Base-by-base conservation (phyloP, 2,329 filamentous ascomycete species). In the Penicillium fuscoglaucum region DNA sequence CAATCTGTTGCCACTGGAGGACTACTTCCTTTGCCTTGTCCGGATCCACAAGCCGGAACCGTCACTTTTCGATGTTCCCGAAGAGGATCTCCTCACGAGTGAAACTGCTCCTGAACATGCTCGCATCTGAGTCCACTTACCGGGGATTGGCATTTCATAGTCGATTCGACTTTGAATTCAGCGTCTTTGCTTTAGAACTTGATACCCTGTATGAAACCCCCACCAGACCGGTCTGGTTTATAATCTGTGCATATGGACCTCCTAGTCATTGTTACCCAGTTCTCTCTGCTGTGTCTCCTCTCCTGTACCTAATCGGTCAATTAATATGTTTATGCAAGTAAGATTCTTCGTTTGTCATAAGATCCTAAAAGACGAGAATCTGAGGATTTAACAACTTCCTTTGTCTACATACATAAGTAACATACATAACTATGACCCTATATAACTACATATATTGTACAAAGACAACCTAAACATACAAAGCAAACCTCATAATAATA, bases 1-100 rank as follows among this genome's bases (percentile, higher is more conserved):
- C 54, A 90, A 90, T 70, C 71, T 90, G 55, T 74, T 88, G 33
- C 80, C 84, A 1, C 31, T 90, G 17, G 88, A 90, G 70, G 88
- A 90, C 66, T 89, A 86, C 68, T 88, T 90, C 69, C 74, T 90
- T 37, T 85, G 82, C 78, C 66, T 80, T 15, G 68, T 89, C 41
- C 79, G 86, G 53, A 85, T 90, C 33, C 84, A 90, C 69, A 90
- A 89, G 76, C 87, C 87, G 2, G 73, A 75, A 39, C 70, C 70
- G 2, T 62, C 60, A n/a, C 43, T 54, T 17, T 26, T 41, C 48
- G 45, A 48, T 21, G 5, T 57, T 24, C 7, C 24, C 12, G 13
- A 40, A 49, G 37, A 52, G 35, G 49, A 12, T 24, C 26, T 33
- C 49, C 24, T 49, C 28, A 17, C 46, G 17, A 65, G 68, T 41